These are phyloP conservation scores for Auriculariales sp. DNA, from an alignment of 768 basidiomycete species.

Conservation along the genomic window DNA sequence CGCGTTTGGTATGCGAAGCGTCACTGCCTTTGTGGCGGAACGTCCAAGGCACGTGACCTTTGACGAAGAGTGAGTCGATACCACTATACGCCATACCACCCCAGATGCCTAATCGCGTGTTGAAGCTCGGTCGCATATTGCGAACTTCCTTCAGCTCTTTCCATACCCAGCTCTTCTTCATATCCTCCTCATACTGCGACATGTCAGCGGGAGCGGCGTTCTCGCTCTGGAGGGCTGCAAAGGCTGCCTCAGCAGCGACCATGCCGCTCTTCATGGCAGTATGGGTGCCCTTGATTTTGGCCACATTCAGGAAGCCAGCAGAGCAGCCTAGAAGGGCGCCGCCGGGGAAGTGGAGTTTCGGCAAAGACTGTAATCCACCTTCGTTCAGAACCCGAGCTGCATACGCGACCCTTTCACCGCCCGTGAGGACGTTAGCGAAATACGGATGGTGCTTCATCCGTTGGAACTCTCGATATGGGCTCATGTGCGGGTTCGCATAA, in stretches of 20 bases:
- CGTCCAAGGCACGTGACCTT: slow-evolving; percentile 85
- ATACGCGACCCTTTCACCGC: slow-evolving; percentile 72
- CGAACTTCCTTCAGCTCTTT: slow-evolving; percentile 79
- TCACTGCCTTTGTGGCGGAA: slow-evolving; percentile 58
- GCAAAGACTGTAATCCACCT: slow-evolving; percentile 86
- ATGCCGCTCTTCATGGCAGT: slow-evolving; percentile 99
- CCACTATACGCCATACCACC: slow-evolving; percentile 87
- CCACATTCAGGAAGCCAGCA: slow-evolving; percentile 90
- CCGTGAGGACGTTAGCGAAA: slow-evolving; percentile 66
- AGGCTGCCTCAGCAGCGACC: slow-evolving; percentile 86
- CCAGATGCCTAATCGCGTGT: slow-evolving; percentile 60
- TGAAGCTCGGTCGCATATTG: slow-evolving; percentile 84
- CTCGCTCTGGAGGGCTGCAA: slow-evolving; percentile 33
- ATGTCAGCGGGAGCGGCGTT: slow-evolving; percentile 36
- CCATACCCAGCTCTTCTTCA: slow-evolving; percentile 74
- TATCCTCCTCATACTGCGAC: slow-evolving; percentile 51
- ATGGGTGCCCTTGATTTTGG: slow-evolving; percentile 97
- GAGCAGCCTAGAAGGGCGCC: slow-evolving; percentile 91
- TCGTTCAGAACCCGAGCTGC: slow-evolving; percentile 84
- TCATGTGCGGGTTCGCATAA: slow-evolving; percentile 85
- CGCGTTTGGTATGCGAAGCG: slow-evolving; percentile 55
- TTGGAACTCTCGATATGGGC: slow-evolving; percentile 88
- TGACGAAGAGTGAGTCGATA: slow-evolving; percentile 70
- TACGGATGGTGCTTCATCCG: slow-evolving; percentile 96
- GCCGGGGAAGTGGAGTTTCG: slow-evolving; percentile 78